Evolutionary conservation across 352 stramenopile species (phyloP), one percentile per base, ranked within the genome.

Genomic region (Globisporangium echinulatum): DNA sequence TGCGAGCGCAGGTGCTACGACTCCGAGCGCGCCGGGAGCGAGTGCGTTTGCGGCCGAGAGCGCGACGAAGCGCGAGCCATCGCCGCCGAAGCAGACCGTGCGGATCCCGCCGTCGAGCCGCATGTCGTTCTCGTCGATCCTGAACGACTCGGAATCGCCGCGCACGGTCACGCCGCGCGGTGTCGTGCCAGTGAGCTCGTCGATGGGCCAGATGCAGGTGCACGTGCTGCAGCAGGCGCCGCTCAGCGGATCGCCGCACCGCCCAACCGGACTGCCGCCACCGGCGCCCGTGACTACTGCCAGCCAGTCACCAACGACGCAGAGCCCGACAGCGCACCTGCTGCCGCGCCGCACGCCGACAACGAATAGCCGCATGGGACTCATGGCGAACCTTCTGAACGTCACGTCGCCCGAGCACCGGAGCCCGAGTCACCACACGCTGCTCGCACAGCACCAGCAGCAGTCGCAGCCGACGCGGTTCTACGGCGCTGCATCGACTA

Each of bases 51-150:
- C 38, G 4, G 38, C 43, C 4, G 59, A 44, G 5, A 59, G 8
- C 52, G 19, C 17, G n/a, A n/a, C n/a, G 51, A 59, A 42, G 19
- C 15, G 15, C 39, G 52, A 7, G 50, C 55, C 58, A n/a, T 58
- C 58, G 36, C 62, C 61, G 14, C 63, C 54, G 17, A 67, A 57
- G 46, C 66, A 50, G 42, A 66, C 61, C 0, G 61, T 66, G 19
- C 68, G 62, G 5, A 75, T 76, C 40, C 65, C 68, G 11, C 55
- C 68, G 43, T 79, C 71, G 44, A 94, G 84, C 61, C 71, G 83
- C n/a, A 95, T 95, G 85, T 95, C 85, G 46, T 95, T 95, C 49
- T 93, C 83, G 37, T 95, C 85, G 4, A 95, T 95, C 56, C 53
- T 95, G 55, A 95, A 95, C 55, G 80, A 95, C 36, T 89, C 81